These are phyloP conservation scores for Curvularia sp. DNA, from an alignment of 2,329 filamentous ascomycete genomes.

Conservation along the genomic window DNA sequence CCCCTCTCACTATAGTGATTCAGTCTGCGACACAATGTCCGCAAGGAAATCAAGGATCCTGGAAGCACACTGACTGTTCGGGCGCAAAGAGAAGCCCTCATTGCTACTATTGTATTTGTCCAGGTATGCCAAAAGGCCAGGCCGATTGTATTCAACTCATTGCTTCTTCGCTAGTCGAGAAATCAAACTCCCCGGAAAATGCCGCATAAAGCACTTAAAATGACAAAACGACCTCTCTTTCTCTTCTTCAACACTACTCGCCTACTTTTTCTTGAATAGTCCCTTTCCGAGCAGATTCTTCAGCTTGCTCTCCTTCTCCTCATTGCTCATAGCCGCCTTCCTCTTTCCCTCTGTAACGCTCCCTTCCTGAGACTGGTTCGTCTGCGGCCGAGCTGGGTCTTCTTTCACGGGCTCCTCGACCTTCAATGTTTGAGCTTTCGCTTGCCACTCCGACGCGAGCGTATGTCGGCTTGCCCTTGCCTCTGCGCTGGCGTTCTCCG, in stretches of 20 bases:
- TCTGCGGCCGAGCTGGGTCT: slow-evolving; percentile 16
- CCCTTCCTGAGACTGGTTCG: slow-evolving; percentile 17
- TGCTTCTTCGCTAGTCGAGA: not conserved
- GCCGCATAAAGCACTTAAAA: not conserved
- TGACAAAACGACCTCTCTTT: not conserved
- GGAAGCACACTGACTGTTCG: not conserved
- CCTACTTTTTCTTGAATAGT: slow-evolving; percentile 44
- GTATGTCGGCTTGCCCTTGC: slow-evolving; percentile 63
- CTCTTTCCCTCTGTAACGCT: slow-evolving; percentile 43
- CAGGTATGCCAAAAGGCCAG: not conserved
- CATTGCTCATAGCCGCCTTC: slow-evolving; percentile 40
- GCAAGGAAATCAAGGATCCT: too few species aligned
- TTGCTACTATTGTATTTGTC: not conserved
- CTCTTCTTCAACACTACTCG: too few species aligned
- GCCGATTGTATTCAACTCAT: not conserved
- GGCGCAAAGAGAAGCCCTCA: not conserved
- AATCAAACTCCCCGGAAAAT: not conserved
- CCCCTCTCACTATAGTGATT: not conserved
- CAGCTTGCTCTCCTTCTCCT: slow-evolving; percentile 52
- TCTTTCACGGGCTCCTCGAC: slow-evolving; percentile 61
- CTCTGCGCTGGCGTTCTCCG: slow-evolving; percentile 64
- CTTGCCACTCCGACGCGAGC: slow-evolving; percentile 65
- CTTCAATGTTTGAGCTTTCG: slow-evolving; percentile 70
- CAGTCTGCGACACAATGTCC: too few species aligned
- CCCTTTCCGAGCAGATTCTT: slow-evolving; percentile 50